phyloP scores from a whole-genome alignment of 1,284 basidiomycete species.

The Pholiota adiposa region DNA sequence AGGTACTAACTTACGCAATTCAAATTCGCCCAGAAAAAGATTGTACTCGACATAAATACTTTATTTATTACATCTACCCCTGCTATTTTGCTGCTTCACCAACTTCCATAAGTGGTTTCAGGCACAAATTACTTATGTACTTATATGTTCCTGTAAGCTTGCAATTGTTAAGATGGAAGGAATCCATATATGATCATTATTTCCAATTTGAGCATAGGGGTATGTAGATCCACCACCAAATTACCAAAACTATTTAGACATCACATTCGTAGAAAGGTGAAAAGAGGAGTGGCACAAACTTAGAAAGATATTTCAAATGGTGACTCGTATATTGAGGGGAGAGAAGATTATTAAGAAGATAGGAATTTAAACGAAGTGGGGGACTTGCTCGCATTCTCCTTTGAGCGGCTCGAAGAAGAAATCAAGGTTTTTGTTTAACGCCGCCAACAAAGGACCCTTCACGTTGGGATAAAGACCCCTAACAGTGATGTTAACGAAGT shows the following conservation, averaged over 20 bases:
- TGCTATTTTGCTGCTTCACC: too few species aligned
- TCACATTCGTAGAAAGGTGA: not conserved
- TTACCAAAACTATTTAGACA: not conserved
- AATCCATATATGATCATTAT: not conserved
- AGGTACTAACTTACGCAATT: too few species aligned
- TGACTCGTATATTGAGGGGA: too few species aligned
- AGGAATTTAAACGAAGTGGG: not conserved
- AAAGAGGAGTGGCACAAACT: not conserved
- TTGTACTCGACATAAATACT: too few species aligned
- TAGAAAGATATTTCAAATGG: too few species aligned
- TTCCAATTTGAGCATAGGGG: not conserved
- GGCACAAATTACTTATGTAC: too few species aligned
- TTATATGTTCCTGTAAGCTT: not conserved
- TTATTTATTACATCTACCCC: too few species aligned
- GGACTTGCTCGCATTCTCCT: not conserved
- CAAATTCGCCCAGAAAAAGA: too few species aligned
- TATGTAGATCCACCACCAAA: not conserved
- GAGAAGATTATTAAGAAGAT: too few species aligned
- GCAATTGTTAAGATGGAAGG: not conserved
- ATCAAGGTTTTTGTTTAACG: slow-evolving; percentile 18
- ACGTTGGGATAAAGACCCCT: slow-evolving; percentile 21
- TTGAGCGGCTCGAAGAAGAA: not conserved
- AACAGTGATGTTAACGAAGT: slow-evolving; percentile 24
- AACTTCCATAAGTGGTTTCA: too few species aligned
- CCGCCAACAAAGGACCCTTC: slow-evolving; percentile 17